Conservation (phyloP, 148 eudicot species). For the Amaranthus cruentus region DNA sequence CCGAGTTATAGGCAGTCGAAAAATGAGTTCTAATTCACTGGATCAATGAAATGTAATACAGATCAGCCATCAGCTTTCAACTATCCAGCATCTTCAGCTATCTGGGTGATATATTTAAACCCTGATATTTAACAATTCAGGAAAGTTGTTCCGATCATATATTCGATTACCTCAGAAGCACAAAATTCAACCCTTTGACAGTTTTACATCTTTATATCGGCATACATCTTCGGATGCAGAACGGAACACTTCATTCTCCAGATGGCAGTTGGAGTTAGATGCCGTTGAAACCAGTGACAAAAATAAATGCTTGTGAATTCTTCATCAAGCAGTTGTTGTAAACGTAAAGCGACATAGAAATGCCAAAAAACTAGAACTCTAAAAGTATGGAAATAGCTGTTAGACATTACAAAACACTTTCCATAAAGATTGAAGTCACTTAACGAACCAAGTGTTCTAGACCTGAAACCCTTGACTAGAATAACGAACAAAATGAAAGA, state of each 20-base stretch:
- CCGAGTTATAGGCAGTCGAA: background rate
- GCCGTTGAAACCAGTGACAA: background rate
- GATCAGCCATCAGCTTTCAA: background rate
- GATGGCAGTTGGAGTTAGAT: too few species aligned
- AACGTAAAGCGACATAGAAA: too few species aligned
- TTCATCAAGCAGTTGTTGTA: too few species aligned
- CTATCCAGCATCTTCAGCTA: background rate
- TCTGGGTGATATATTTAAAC: background rate
- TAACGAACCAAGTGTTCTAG: background rate
- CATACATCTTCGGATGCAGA: background rate
- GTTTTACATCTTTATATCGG: background rate
- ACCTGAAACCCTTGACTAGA: background rate
- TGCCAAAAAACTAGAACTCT: too few species aligned
- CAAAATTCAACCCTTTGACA: background rate
- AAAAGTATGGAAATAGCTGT: too few species aligned
- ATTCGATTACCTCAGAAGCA: background rate
- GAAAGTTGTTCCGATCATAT: background rate
- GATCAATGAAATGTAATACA: background rate
- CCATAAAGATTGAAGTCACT: background rate
- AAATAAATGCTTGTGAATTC: background rate
- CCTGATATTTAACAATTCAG: background rate
- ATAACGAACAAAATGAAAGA: background rate
- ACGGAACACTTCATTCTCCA: background rate
- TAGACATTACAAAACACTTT: background rate
- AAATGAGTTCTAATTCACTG: background rate